Conservation (phyloP, 148 eudicot species). For the Rhododendron williamsianum region DNA sequence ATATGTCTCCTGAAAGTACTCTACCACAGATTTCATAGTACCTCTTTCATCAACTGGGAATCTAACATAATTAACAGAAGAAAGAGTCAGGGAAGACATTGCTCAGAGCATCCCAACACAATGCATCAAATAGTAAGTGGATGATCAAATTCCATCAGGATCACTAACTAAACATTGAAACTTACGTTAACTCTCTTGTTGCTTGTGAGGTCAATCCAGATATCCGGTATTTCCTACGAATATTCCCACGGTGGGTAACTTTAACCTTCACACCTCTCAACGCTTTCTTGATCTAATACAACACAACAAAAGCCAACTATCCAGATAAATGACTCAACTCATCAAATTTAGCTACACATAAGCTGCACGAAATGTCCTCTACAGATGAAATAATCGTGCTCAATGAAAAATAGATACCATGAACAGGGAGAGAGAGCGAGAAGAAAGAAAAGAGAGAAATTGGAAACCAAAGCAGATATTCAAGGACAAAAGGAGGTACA, state of each 20-base stretch:
- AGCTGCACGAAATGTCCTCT: neutral
- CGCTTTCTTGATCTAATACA: constrained; percentile 69
- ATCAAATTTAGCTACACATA: neutral
- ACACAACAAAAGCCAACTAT: constrained; percentile 4
- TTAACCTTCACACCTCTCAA: constrained; percentile 74
- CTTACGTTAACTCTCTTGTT: constrained; percentile 70
- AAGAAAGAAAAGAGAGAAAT: neutral
- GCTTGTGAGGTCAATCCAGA: constrained; percentile 77
- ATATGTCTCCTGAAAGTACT: constrained; percentile 73
- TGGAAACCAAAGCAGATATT: neutral
- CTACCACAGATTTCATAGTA: constrained; percentile 75
- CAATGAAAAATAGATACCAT: neutral
- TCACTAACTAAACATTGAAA: neutral
- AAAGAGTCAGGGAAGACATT: neutral
- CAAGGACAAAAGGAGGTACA: neutral
- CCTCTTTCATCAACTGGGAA: constrained; percentile 81
- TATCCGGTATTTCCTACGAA: constrained; percentile 73
- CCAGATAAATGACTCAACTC: neutral
- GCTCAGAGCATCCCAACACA: neutral
- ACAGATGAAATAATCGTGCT: neutral
- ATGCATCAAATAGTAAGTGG: neutral
- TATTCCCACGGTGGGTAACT: constrained; percentile 65
- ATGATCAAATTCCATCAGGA: neutral
- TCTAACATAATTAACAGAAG: constrained; percentile 18
- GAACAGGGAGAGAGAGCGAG: neutral